A percentile compares a stretch with the other conserved stretches of the same genome.
phyloP scores from a whole-genome alignment of 768 basidiomycete genomes.

The Russula earlei region DNA sequence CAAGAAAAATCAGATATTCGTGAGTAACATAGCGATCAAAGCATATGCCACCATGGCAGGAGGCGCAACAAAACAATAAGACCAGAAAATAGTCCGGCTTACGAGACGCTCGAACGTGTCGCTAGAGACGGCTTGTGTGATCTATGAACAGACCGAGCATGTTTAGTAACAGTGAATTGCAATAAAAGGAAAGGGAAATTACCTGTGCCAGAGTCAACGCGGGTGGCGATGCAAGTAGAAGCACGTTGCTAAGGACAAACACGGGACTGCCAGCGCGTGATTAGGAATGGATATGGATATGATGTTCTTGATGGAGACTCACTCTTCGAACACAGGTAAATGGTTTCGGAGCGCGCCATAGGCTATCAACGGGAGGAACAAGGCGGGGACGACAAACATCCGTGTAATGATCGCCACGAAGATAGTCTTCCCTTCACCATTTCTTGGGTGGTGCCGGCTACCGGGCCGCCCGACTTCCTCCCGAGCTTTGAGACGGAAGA shows the following conservation, averaged over 20 bases:
- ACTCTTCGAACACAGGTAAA: conserved; percentile 69
- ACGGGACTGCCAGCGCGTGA: conserved; percentile 48
- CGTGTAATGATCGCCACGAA: conserved; percentile 72
- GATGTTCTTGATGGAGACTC: conserved; percentile 29
- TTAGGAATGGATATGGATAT: not conserved
- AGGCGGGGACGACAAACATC: conserved; percentile 77
- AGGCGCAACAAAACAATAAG: conserved; percentile 82
- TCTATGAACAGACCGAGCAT: conserved; percentile 31
- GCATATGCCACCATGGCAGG: conserved; percentile 74
- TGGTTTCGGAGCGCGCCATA: conserved; percentile 48
- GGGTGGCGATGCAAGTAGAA: conserved; percentile 77
- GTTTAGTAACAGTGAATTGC: conserved; percentile 26
- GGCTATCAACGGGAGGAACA: conserved; percentile 71
- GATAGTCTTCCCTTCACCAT: conserved; percentile 75
- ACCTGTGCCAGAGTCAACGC: conserved; percentile 62
- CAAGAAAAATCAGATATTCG: conserved; percentile 36
- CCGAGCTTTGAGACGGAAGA: conserved; percentile 30
- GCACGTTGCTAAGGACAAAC: conserved; percentile 75
- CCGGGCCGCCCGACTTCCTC: conserved; percentile 11
- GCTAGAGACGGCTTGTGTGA: conserved; percentile 76
- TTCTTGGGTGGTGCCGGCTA: conserved; percentile 22
- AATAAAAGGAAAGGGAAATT: conserved; percentile 3
- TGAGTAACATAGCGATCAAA: conserved; percentile 57
- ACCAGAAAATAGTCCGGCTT: conserved; percentile 87
- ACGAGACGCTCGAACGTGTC: conserved; percentile 89